These are phyloP conservation scores for Lactarius evosmus DNA, from an alignment of 768 basidiomycete species.

Conservation along the genomic window DNA sequence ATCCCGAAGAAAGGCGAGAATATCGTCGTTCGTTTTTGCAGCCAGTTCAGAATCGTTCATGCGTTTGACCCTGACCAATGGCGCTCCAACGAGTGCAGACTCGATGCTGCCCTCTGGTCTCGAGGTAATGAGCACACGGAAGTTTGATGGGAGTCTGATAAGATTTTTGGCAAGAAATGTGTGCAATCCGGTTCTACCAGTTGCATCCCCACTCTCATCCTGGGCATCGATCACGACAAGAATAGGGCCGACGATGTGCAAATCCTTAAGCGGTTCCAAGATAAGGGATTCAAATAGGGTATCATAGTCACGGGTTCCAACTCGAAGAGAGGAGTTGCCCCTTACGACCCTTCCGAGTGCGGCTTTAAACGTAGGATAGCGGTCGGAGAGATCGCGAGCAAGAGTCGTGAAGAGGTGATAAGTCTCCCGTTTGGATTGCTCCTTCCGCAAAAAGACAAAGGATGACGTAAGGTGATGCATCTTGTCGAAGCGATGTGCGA, in stretches of 20 bases:
- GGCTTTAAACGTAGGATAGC: not conserved
- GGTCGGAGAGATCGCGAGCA: not conserved
- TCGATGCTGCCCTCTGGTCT: not conserved
- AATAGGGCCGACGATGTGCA: not conserved
- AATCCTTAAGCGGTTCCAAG: not conserved
- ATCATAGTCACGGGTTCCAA: not conserved
- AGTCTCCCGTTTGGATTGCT: not conserved
- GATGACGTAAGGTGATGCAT: not conserved
- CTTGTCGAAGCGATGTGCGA: not conserved
- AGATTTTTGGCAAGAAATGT: not conserved
- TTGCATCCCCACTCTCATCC: not conserved
- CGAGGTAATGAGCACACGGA: not conserved
- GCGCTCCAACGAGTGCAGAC: not conserved
- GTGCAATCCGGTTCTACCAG: not conserved
- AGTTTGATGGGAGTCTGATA: not conserved
- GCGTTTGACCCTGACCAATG: not conserved
- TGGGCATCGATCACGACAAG: not conserved
- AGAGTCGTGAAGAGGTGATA: slow-evolving; percentile 1
- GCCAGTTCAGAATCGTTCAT: not conserved
- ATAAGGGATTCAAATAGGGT: not conserved
- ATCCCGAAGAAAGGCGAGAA: not conserved
- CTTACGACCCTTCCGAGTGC: not conserved
- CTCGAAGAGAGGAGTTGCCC: not conserved
- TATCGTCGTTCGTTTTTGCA: not conserved
- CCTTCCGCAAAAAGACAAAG: not conserved